These are phyloP conservation scores for Neurospora crassa DNA, from an alignment of 2,329 filamentous ascomycete species.

Conservation along the genomic window DNA sequence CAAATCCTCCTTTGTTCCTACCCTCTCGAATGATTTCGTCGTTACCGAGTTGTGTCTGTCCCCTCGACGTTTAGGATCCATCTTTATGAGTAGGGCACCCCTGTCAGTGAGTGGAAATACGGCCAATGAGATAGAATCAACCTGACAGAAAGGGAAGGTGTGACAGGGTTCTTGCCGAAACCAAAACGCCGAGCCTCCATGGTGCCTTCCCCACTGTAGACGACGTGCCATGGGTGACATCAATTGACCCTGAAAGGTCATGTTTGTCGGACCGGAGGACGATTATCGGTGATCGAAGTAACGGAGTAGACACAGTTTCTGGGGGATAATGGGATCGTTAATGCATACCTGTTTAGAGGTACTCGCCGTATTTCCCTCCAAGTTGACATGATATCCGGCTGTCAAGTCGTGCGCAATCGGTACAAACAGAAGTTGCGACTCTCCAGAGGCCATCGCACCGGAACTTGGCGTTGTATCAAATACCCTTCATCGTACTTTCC, in stretches of 20 bases:
- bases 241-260: not conserved
- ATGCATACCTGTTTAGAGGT: no score
- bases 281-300: not conserved
- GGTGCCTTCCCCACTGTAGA: not conserved
- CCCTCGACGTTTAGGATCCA: no score
- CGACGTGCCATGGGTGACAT: not conserved
- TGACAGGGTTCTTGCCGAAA: not conserved
- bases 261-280: not conserved
- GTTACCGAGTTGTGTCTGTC: not conserved
- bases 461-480: not conserved
- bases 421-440: not conserved
- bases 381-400: not conserved
- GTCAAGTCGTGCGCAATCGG: not conserved
- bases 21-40: not conserved
- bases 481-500: not conserved
- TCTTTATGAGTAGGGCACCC: not conserved
- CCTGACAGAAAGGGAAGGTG: not conserved
- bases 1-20: not conserved
- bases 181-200: not conserved
- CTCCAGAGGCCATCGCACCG: not conserved
- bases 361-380: not conserved
- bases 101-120: not conserved
- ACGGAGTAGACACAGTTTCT: accelerated
- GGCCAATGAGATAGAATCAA: not conserved
- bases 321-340: no score